Conservation (phyloP, 2,329 filamentous ascomycete species). For the Ascochyta koolunga region DNA sequence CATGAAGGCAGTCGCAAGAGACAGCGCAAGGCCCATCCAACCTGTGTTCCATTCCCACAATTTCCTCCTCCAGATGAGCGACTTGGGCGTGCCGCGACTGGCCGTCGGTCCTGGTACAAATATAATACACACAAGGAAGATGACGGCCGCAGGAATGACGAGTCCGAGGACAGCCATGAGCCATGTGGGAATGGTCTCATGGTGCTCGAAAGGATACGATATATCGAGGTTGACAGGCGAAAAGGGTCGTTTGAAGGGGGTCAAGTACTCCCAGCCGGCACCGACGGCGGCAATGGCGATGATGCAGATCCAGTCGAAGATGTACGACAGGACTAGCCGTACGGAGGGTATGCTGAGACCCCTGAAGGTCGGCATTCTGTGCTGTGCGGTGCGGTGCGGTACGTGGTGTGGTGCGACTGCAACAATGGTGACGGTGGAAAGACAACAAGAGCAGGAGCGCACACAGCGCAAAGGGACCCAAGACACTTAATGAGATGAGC, state of each 20-base stretch:
- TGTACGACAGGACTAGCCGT: constrained; percentile 68
- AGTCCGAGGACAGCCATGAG: constrained; percentile 69
- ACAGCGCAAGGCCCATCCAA: constrained; percentile 79
- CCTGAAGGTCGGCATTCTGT: constrained; percentile 33
- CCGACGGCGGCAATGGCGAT: constrained; percentile 65
- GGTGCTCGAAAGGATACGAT: constrained; percentile 72
- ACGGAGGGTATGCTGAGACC: constrained; percentile 50
- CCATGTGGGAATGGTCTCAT: constrained; percentile 74
- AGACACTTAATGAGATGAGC: constrained; percentile 20
- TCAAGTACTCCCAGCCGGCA: constrained; percentile 62
- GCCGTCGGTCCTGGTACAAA: constrained; percentile 76
- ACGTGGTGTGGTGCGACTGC: constrained; percentile 3
- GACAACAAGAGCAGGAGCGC: constrained; percentile 6
- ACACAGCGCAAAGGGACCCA: constrained; percentile 8
- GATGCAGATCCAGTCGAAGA: constrained; percentile 76
- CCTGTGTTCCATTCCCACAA: constrained; percentile 90
- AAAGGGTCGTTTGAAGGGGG: constrained; percentile 73
- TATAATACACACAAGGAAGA: constrained; percentile 70
- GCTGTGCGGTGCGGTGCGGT: constrained; percentile 9
- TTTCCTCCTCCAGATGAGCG: constrained; percentile 77
- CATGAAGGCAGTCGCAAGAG: constrained; percentile 74
- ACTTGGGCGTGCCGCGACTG: constrained; percentile 65
- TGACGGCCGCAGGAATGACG: constrained; percentile 68
- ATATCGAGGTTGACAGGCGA: constrained; percentile 76
- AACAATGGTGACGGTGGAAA: constrained; percentile 11